Conservation (phyloP, 75 land plant species). For the Picea sitchensis region DNA sequence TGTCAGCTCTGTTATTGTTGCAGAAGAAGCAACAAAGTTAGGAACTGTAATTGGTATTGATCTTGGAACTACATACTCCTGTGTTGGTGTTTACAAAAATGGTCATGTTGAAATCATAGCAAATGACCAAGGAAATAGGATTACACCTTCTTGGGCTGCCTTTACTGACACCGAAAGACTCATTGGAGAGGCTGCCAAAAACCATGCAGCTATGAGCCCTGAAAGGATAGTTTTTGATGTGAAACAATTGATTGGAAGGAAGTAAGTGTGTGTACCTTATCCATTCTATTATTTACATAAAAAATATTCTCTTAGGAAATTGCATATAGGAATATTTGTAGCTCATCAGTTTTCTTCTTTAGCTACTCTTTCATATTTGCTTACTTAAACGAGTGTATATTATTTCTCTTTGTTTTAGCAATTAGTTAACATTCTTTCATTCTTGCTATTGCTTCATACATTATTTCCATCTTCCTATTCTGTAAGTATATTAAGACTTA, state of each 20-base stretch:
- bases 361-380: too few species aligned
- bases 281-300: too few species aligned
- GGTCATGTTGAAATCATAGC: constrained; percentile 55
- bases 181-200: constrained; percentile 74
- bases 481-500: too few species aligned
- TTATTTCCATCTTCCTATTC: too few species aligned
- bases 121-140: constrained; percentile 48
- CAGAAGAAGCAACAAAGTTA: constrained; percentile 44
- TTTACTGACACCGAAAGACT: constrained; percentile 64
- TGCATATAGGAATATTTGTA: too few species aligned
- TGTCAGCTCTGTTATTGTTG: constrained; percentile 16
- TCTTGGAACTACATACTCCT: constrained; percentile 18
- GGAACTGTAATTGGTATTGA: constrained; percentile 42
- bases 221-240: constrained; percentile 67
- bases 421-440: too few species aligned
- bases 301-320: too few species aligned
- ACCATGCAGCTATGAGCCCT: constrained; percentile 56
- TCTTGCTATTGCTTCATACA: too few species aligned
- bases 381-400: too few species aligned
- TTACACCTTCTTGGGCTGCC: constrained; percentile 27
- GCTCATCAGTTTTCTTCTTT: too few species aligned
- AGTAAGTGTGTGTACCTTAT: constrained; percentile 26
- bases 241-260: constrained; percentile 63
- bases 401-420: too few species aligned
- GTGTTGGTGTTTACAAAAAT: constrained; percentile 52